Evolutionary conservation across 2,329 filamentous ascomycete species (phyloP).

Genomic region (Aureobasidium vineae): DNA sequence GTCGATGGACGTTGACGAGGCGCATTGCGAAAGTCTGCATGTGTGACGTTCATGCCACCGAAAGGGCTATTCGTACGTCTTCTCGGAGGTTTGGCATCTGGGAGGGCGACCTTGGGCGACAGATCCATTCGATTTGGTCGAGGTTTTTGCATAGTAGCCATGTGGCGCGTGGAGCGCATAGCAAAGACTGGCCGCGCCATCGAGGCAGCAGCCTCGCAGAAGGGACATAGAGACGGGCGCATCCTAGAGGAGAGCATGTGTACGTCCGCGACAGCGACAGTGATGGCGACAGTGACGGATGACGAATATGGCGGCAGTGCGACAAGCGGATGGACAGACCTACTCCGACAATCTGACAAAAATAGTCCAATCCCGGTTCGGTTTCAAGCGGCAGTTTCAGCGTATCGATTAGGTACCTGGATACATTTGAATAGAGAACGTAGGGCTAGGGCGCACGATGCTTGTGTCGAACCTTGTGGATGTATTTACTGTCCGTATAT

Average conservation of each 20-base stretch:
- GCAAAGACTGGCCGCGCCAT: background rate
- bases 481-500: no score
- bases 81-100: conserved; percentile 41
- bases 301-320: background rate
- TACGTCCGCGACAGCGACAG: background rate
- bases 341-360: background rate
- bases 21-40: conserved; percentile 46
- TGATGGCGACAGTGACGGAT: conserved; percentile 3
- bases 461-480: no score
- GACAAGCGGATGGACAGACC: background rate
- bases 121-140: conserved; percentile 54
- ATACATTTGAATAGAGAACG: no score
- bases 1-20: conserved; percentile 40
- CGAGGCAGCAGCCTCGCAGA: conserved; percentile 43
- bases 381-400: background rate
- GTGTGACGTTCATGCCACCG: conserved; percentile 58
- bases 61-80: conserved; percentile 55
- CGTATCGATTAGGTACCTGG: no score
- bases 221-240: conserved; percentile 38
- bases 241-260: conserved; percentile 3
- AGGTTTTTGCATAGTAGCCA: conserved; percentile 44
- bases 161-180: conserved; percentile 37
- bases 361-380: conserved; percentile 1
- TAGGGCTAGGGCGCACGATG: no score
- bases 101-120: conserved; percentile 44